Evolutionary conservation across 495 filamentous ascomycete species (phyloP).

Genomic region (Talaromyces nanjingensis): DNA sequence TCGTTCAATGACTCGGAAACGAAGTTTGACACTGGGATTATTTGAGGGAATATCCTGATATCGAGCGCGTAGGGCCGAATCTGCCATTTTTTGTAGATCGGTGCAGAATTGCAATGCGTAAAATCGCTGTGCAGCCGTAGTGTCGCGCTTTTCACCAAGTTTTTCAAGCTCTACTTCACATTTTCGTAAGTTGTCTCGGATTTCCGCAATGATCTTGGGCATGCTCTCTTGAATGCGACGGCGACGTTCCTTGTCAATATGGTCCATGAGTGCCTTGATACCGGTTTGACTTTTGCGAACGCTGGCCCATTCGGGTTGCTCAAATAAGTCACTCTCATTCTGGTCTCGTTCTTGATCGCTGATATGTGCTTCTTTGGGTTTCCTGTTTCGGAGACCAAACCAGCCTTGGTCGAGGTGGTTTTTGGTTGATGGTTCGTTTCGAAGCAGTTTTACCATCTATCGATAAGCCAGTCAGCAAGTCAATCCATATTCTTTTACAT

Average conservation of each 20-base stretch:
- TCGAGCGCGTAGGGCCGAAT: neutral
- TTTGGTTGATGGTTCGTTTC: neutral
- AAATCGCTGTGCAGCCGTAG: neutral
- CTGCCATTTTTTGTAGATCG: neutral
- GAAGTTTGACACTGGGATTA: neutral
- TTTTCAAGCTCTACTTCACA: neutral
- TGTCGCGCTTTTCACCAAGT: constrained; percentile 1
- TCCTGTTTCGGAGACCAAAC: constrained; percentile 7
- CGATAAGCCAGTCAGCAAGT: neutral
- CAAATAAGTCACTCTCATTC: neutral
- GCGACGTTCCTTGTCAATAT: constrained; percentile 5
- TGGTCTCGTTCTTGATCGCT: constrained; percentile 2
- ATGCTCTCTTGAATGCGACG: neutral
- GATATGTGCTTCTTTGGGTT: neutral
- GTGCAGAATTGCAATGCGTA: neutral
- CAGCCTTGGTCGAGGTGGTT: neutral
- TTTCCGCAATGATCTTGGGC: neutral
- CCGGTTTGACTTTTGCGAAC: constrained; percentile 4
- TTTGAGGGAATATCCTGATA: neutral
- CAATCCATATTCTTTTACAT: neutral
- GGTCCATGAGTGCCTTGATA: constrained; percentile 5
- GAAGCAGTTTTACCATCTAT: constrained; percentile 7
- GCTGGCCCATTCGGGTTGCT: neutral
- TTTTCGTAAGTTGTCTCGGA: neutral
- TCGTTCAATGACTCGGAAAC: neutral